Evolutionary conservation across 805 yeast species (phyloP).

Genomic region (Zygosaccharomyces bisporus): DNA sequence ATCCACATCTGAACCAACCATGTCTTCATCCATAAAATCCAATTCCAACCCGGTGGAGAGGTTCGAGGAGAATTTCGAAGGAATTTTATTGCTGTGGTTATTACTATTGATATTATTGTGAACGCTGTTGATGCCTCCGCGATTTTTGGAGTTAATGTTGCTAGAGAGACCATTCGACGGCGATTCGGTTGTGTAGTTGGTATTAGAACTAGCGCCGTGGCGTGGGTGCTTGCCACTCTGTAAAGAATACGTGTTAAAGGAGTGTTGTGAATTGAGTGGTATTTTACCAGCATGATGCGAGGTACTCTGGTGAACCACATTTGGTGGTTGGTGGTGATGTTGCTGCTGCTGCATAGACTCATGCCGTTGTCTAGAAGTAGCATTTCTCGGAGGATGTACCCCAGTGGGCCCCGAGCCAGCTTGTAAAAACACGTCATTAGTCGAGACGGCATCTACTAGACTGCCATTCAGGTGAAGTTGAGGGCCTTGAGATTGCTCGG

Average conservation of each 20-base stretch:
- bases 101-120: constrained; percentile 20
- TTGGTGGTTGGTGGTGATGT: neutral
- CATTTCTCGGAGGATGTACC: constrained; percentile 6
- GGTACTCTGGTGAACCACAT: constrained; percentile 9
- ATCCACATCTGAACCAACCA: constrained; percentile 16
- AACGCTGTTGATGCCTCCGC: constrained; percentile 16
- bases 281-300: constrained; percentile 22
- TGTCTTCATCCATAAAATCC: constrained; percentile 26
- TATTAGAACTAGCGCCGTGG: constrained; percentile 25
- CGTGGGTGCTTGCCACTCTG: constrained; percentile 10
- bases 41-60: constrained; percentile 21
- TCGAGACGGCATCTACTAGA: constrained; percentile 81
- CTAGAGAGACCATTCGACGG: constrained; percentile 7
- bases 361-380: constrained; percentile 3
- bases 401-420: constrained; percentile 18
- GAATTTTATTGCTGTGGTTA: constrained; percentile 7
- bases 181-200: constrained; percentile 17
- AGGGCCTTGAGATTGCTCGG: constrained; percentile 11
- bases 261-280: constrained; percentile 18
- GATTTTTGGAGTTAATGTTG: constrained; percentile 20
- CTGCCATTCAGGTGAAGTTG: constrained; percentile 41
- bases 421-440: constrained; percentile 82
- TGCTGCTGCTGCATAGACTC: constrained; percentile 2
- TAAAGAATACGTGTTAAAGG: constrained; percentile 21
- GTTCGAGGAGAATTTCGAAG: constrained; percentile 11